Evolutionary conservation across 2,329 filamentous ascomycete species (phyloP).

Genomic region (Sporothrix pseudoabietina): DNA sequence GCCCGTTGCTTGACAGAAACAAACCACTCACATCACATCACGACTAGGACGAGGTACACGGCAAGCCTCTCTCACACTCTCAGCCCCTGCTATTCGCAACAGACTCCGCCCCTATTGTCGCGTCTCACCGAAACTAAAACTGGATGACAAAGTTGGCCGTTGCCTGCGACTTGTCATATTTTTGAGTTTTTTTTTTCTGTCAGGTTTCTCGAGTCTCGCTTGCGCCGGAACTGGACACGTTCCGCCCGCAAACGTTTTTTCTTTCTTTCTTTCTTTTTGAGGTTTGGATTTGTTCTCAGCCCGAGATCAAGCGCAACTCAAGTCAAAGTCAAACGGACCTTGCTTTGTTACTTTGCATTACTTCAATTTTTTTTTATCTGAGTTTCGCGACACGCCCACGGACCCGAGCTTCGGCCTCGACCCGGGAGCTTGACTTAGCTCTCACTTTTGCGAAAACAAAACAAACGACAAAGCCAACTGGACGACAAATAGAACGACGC

Average conservation of each 20-base stretch:
- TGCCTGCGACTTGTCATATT: slow-evolving; percentile 3
- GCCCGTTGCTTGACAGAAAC: not conserved
- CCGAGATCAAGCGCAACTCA: not conserved
- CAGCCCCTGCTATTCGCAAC: slow-evolving; percentile 14
- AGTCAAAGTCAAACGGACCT: not conserved
- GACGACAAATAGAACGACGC: not conserved
- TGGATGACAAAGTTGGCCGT: slow-evolving; percentile 1
- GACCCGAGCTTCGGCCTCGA: not conserved
- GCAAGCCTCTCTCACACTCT: not conserved
- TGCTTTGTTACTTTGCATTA: not conserved
- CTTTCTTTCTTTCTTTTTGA: not conserved
- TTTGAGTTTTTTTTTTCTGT: not conserved
- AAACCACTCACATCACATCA: not conserved
- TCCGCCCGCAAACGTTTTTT: not conserved
- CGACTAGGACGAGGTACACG: not conserved
- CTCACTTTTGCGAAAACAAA: not conserved
- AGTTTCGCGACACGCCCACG: not conserved
- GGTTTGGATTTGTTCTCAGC: not conserved
- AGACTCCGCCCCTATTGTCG: slow-evolving; percentile 18
- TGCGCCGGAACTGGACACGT: slow-evolving; percentile 11
- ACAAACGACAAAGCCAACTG: not conserved
- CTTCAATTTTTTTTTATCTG: not conserved
- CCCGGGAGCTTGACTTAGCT: not conserved
- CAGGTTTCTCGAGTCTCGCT: slow-evolving; percentile 13
- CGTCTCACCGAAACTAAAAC: slow-evolving; percentile 17